Percentiles rank a stretch among this genome's conserved stretches.
Evolutionary conservation across 306 rosid genomes (phyloP).

Genomic region (Senna tora): DNA sequence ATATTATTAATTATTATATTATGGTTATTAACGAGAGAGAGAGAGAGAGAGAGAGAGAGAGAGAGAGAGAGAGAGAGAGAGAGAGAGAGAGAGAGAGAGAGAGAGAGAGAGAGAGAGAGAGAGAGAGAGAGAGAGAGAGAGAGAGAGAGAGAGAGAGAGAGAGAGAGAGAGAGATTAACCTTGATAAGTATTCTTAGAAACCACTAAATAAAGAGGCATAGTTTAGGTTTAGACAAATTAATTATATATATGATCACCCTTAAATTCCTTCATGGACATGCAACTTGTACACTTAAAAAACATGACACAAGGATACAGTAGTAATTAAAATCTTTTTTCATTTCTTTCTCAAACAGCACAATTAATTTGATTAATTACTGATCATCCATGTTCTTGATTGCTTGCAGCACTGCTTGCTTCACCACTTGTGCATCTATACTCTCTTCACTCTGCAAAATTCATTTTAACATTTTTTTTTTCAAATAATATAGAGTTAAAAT

Average conservation of each 20-base stretch:
- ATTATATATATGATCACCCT: conserved; percentile 5
- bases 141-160: too few species aligned
- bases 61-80: too few species aligned
- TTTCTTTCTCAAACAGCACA: conserved; percentile 27
- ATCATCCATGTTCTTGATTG: conserved; percentile 63
- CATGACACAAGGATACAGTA: neutral
- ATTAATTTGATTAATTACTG: neutral
- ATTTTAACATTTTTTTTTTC: neutral
- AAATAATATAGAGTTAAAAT: too few species aligned
- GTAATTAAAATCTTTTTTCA: neutral
- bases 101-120: too few species aligned
- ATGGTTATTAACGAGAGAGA: too few species aligned
- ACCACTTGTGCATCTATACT: conserved; percentile 78
- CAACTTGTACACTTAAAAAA: conserved; percentile 27
- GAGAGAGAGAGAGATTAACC: too few species aligned
- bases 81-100: too few species aligned
- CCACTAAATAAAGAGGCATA: conserved; percentile 31
- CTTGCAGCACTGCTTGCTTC: conserved; percentile 75
- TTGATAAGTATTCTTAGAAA: neutral
- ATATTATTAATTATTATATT: too few species aligned
- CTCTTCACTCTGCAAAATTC: conserved; percentile 59
- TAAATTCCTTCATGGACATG: conserved; percentile 16
- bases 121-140: too few species aligned
- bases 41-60: too few species aligned
- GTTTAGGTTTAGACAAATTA: conserved; percentile 42